Percentiles rank a stretch among this genome's conserved stretches.
phyloP scores from a whole-genome alignment of 768 basidiomycete species.

The Cyclocybe aegerita region DNA sequence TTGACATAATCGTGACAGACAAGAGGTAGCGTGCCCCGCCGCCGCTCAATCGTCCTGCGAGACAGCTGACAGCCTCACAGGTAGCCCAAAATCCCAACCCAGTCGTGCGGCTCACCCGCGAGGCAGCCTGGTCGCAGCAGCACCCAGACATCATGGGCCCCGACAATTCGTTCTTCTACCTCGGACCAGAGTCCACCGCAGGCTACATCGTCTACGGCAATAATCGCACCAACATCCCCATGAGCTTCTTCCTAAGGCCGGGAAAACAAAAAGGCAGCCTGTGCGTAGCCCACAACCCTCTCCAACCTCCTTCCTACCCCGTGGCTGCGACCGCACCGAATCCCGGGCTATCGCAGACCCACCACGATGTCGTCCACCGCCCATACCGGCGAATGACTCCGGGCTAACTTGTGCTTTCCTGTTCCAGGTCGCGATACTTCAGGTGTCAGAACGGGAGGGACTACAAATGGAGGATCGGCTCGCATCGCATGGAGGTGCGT shows the following conservation, averaged over 20 bases:
- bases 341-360: no score
- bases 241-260: conserved; percentile 52
- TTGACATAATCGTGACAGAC: conserved; percentile 4
- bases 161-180: conserved; percentile 72
- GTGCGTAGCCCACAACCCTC: conserved; percentile 39
- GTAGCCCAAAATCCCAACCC: conserved; percentile 58
- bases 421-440: conserved; percentile 70
- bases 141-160: conserved; percentile 79
- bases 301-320: not conserved
- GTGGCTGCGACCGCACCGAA: no score
- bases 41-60: not conserved
- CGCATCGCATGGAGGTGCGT: conserved; percentile 69
- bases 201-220: conserved; percentile 75
- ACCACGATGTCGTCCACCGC: no score
- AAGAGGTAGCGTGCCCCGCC: conserved; percentile 10
- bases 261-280: conserved; percentile 61
- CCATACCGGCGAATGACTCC: no score
- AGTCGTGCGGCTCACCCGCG: conserved; percentile 63
- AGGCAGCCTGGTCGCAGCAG: conserved; percentile 64
- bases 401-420: not conserved
- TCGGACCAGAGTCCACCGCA: conserved; percentile 60
- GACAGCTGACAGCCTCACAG: conserved; percentile 27
- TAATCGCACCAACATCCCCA: conserved; percentile 48
- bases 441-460: conserved; percentile 65
- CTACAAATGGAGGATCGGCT: conserved; percentile 71